Evolutionary conservation across 2,329 filamentous ascomycete genomes (phyloP), one percentile per base, ranked within the genome.

Genomic region (Periglandula ipomoeae): DNA sequence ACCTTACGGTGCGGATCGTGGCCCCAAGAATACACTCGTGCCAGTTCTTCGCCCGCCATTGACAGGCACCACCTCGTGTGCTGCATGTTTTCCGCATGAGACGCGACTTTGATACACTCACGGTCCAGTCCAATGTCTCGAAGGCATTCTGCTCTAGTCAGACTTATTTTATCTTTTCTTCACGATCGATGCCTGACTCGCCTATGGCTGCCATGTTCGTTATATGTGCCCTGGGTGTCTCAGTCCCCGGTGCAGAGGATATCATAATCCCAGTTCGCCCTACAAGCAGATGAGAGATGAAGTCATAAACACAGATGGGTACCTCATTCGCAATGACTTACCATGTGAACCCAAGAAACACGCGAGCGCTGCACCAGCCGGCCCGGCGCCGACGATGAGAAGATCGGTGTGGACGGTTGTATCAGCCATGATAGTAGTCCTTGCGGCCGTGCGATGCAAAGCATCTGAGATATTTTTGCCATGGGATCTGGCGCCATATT

Each of bases 201-300:
- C 68, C 67, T 17, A 77, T 58, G 0, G 75, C 75, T 0, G 76
- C 76, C 60, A 74, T 75, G 57, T 81, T 83, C 39, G 74, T 80
- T 49, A 81, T 78, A 57, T 82, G 79, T 0, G 78, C 79, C 23
- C 79, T 65, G 1, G 79, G 79, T 1, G 77, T 80, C 49, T 75
- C 65, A 1, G 78, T 75, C 1, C 71, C 69, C 0, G 74, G 60
- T 0, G 72, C 69, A 2, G 68, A 58, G 6, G 70, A 70, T 45
- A 83, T 66, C 53, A 82, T 70, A 40, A 82, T 68, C 1, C 79
- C 79, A 26, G 63, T 73, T 4, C 76, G 59, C 2, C 68, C 73
- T 74, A 41, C 38, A 17, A 11, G 42, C 8, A 17, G 10, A 42
- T 42, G 19, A 42, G 23, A 32, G n/a, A 27, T 15, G 23, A 11